Evolutionary conservation across 2,329 filamentous ascomycete genomes (phyloP).

Genomic region (Phialophora macrospora): DNA sequence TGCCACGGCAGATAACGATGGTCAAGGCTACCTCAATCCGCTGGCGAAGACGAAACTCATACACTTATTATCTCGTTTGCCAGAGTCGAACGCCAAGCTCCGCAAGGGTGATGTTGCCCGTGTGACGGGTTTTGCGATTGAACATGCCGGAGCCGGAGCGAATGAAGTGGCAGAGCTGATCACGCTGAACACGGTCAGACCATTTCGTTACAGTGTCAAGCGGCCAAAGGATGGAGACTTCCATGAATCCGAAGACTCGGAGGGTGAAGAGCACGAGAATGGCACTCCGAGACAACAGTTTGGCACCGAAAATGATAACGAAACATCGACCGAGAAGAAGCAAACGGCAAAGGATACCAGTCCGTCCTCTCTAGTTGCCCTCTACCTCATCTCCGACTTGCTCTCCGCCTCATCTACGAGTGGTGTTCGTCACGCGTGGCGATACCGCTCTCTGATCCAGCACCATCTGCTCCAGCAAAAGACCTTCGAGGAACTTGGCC

Average conservation of each 20-base stretch:
- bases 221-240: conserved; percentile 44
- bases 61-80: conserved; percentile 81
- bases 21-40: conserved; percentile 75
- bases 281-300: neutral
- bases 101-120: conserved; percentile 85
- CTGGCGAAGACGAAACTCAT: conserved; percentile 82
- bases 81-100: conserved; percentile 73
- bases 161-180: conserved; percentile 92
- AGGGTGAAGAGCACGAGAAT: conserved; percentile 38
- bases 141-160: conserved; percentile 80
- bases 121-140: conserved; percentile 85
- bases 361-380: conserved; percentile 73
- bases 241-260: conserved; percentile 36
- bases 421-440: conserved; percentile 82
- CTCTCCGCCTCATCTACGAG: conserved; percentile 76
- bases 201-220: conserved; percentile 68
- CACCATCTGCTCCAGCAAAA: conserved; percentile 63
- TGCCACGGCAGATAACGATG: conserved; percentile 44
- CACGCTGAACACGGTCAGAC: conserved; percentile 77
- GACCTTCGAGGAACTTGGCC: conserved; percentile 76
- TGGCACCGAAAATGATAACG: neutral
- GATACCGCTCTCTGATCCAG: conserved; percentile 82
- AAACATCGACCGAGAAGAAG: neutral
- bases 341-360: conserved; percentile 63
- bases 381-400: conserved; percentile 82